Evolutionary conservation across 2,329 filamentous ascomycete genomes (phyloP), one percentile per base, ranked within the genome.

Genomic region (Thermothelomyces thermophilus): DNA sequence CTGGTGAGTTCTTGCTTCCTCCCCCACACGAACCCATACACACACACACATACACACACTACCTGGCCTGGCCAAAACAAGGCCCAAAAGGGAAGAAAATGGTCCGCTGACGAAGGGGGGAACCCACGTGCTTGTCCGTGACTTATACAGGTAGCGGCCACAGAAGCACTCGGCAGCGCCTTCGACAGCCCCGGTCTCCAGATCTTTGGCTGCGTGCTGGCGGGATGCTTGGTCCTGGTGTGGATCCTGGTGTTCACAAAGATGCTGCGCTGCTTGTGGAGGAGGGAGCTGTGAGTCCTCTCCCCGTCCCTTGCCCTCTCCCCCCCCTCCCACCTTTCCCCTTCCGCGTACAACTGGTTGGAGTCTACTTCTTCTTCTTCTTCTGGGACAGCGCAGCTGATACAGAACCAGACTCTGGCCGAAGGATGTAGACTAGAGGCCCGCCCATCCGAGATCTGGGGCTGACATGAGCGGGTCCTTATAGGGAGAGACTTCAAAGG

Each of bases 261-360:
- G 68, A 90, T 91, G 84, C 61, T 89, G 31, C 70, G 78, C 22
- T 83, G 84, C n/a, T 73, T 91, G 10, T 66, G 77, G 49, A 69
- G 73, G 22, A 80, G 73, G 56, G 77, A 89, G 61, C 76, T 93
- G n/a, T 59, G 30, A 46, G 55, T 56, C 9, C 9, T 14, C 10
- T 9, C 26, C 16, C 4, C 11, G 35, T 28, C 13, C 16, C 10
- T 8, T 16, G 10, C n/a, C n/a, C n/a, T n/a, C n/a, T n/a, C n/a
- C n/a, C n/a, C n/a, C n/a, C n/a, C n/a, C n/a, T n/a, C n/a, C n/a
- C n/a, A n/a, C n/a, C n/a, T n/a, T n/a, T n/a, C n/a, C n/a, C n/a
- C n/a, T n/a, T n/a, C n/a, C n/a, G n/a, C n/a, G n/a, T n/a, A n/a
- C n/a, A n/a, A n/a, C n/a, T n/a, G n/a, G n/a, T n/a, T n/a, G n/a